phyloP scores from a whole-genome alignment of 768 basidiomycete species.

The Boletus tylopilopsis region DNA sequence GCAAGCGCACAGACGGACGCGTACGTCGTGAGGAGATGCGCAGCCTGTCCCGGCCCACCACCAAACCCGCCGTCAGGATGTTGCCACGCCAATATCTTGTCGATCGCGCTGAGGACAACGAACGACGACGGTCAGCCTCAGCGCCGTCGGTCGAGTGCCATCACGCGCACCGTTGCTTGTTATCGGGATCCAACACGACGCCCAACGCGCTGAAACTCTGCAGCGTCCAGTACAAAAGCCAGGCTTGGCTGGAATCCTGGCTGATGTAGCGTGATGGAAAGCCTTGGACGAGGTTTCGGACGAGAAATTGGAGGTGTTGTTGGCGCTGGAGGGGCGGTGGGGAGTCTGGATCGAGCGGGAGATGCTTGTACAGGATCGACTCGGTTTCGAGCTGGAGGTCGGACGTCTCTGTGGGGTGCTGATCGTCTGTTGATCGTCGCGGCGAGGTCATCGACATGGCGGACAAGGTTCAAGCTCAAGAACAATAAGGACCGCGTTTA shows the following conservation, averaged over 20 bases:
- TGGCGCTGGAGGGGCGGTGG: slow-evolving; percentile 51
- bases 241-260: slow-evolving; percentile 93
- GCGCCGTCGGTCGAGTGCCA: no score
- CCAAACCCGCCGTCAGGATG: slow-evolving; percentile 88
- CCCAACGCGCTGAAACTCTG: slow-evolving; percentile 81
- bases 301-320: slow-evolving; percentile 72
- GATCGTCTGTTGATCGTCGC: slow-evolving; percentile 48
- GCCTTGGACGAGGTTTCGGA: slow-evolving; percentile 68
- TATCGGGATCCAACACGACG: slow-evolving; percentile 71
- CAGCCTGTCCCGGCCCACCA: slow-evolving; percentile 84
- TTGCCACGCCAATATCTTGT: slow-evolving; percentile 79
- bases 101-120: slow-evolving; percentile 53
- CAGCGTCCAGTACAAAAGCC: slow-evolving; percentile 92
- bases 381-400: slow-evolving; percentile 63
- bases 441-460: slow-evolving; percentile 18
- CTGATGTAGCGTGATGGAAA: slow-evolving; percentile 76
- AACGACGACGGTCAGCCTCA: background rate
- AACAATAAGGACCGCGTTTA: background rate
- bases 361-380: slow-evolving; percentile 52
- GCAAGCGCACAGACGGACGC: slow-evolving; percentile 82
- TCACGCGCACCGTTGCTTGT: slow-evolving; percentile 59
- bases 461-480: background rate
- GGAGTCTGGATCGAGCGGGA: slow-evolving; percentile 33
- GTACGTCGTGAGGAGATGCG: slow-evolving; percentile 89
- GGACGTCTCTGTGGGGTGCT: slow-evolving; percentile 62